phyloP scores from a whole-genome alignment of 1,284 basidiomycete genomes.

The Mycosarcoma mackinlayi region DNA sequence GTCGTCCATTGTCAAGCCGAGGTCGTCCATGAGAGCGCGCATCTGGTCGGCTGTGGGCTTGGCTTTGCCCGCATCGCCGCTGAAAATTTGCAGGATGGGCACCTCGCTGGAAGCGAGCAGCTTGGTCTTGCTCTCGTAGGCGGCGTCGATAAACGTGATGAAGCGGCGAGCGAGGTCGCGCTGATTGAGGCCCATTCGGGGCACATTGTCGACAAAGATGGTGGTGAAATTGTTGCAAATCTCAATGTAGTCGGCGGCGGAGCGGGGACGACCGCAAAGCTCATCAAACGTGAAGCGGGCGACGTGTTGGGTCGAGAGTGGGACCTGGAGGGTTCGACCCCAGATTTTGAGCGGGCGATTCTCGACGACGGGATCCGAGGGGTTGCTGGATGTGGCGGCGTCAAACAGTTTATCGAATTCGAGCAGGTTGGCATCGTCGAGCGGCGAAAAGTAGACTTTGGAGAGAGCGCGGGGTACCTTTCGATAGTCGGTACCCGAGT shows the following conservation, averaged over 20 bases:
- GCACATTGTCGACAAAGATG: slow-evolving; percentile 87
- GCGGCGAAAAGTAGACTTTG: slow-evolving; percentile 88
- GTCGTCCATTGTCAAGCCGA: slow-evolving; percentile 64
- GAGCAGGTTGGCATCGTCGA: slow-evolving; percentile 75
- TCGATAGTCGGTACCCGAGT: slow-evolving; percentile 86
- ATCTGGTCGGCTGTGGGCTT: slow-evolving; percentile 60
- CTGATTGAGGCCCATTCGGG: slow-evolving; percentile 83
- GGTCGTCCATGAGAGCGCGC: slow-evolving; percentile 65
- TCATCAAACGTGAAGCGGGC: slow-evolving; percentile 89
- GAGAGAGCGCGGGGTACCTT: slow-evolving; percentile 72
- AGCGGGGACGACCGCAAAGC: slow-evolving; percentile 87
- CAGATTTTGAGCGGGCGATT: slow-evolving; percentile 83
- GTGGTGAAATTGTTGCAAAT: slow-evolving; percentile 87
- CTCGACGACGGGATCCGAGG: slow-evolving; percentile 73
- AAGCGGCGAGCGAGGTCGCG: slow-evolving; percentile 90
- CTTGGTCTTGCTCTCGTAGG: slow-evolving; percentile 67
- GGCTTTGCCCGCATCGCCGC: slow-evolving; percentile 39
- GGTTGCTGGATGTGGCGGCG: slow-evolving; percentile 75
- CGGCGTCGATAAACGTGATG: slow-evolving; percentile 95
- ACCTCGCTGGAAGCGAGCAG: slow-evolving; percentile 60
- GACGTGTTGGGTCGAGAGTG: slow-evolving; percentile 72
- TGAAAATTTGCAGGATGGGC: slow-evolving; percentile 64
- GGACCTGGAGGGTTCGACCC: slow-evolving; percentile 84
- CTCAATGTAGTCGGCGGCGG: slow-evolving; percentile 95
- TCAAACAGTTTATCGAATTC: slow-evolving; percentile 86